Conservation (phyloP, 2,329 filamentous ascomycete genomes). For the Torrubiellomyces zombiae region DNA sequence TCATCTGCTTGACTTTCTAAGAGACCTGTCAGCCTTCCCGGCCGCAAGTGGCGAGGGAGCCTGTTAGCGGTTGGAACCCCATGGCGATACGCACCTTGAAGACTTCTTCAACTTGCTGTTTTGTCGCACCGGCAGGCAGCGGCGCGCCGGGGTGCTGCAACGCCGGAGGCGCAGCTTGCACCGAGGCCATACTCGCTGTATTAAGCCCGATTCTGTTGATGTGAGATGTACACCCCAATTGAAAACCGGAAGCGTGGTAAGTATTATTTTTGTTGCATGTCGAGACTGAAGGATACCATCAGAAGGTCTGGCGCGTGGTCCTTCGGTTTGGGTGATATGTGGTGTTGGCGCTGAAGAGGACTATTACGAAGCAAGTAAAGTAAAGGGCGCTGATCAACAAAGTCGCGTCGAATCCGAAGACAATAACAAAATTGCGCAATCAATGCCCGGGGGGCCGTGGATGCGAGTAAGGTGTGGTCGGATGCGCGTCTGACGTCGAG, state of each 20-base stretch:
- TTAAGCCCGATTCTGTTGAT: constrained; percentile 8
- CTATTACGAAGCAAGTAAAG: too few species aligned
- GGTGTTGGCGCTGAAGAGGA: too few species aligned
- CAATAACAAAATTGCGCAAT: too few species aligned
- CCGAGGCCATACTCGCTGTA: constrained; percentile 65
- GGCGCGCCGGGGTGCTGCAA: constrained; percentile 48
- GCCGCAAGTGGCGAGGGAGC: not conserved
- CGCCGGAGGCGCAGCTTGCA: constrained; percentile 54
- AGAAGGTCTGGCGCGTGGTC: too few species aligned
- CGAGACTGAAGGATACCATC: constrained; percentile 11
- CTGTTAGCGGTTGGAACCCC: not conserved
- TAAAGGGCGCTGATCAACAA: too few species aligned
- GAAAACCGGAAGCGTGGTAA: constrained; percentile 8
- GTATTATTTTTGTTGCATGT: constrained; percentile 21
- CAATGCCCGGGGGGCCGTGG: too few species aligned
- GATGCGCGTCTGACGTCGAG: too few species aligned
- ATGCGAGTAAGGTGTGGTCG: too few species aligned
- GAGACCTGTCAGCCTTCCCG: constrained; percentile 1
- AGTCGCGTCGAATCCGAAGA: too few species aligned
- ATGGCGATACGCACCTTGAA: constrained; percentile 36
- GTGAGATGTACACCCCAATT: constrained; percentile 10
- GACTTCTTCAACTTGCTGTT: constrained; percentile 63
- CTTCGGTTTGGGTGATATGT: too few species aligned
- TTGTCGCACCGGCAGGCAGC: constrained; percentile 52
- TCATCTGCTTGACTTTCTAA: constrained; percentile 82